A percentile compares a stretch with the other conserved stretches of the same genome.
These are phyloP conservation scores for Oryza brachyantha DNA, from an alignment of 176 grass and related monocot species.

Conservation along the genomic window DNA sequence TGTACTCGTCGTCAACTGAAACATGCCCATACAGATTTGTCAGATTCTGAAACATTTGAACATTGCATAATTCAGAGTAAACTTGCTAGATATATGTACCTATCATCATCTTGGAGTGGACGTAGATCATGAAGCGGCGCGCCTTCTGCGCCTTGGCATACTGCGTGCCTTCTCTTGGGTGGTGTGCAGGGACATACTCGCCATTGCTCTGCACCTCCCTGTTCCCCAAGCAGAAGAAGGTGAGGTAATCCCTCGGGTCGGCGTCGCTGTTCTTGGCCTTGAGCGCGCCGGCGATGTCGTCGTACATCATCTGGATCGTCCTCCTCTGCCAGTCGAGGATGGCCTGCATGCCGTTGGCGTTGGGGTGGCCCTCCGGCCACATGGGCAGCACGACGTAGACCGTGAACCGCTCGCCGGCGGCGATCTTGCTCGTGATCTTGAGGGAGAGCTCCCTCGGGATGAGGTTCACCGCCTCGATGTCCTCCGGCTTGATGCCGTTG, in stretches of 20 bases:
- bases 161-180: conserved; percentile 41
- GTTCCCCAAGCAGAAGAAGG: conserved; percentile 75
- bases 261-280: conserved; percentile 40
- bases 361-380: conserved; percentile 89
- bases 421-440: conserved; percentile 95
- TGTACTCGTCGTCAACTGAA: conserved; percentile 87
- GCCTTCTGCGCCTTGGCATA: conserved; percentile 66
- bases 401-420: too few species aligned
- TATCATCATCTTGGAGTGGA: conserved; percentile 98
- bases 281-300: not conserved
- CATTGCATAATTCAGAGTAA: too few species aligned
- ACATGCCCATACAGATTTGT: too few species aligned
- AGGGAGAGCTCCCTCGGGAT: conserved; percentile 74
- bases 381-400: too few species aligned
- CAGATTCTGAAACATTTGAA: too few species aligned
- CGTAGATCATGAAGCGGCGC: conserved; percentile 94
- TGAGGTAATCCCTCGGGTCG: conserved; percentile 24
- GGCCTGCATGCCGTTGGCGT: conserved; percentile 53
- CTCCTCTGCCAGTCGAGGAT: conserved; percentile 91
- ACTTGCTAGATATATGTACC: conserved; percentile 36
- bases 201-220: conserved; percentile 56
- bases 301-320: conserved; percentile 80
- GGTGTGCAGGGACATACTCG: conserved; percentile 1
- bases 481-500: conserved; percentile 56
- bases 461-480: conserved; percentile 64